Evolutionary conservation across 108 stramenopile genomes (phyloP).

Genomic region (Nannochloropsis granulata): DNA sequence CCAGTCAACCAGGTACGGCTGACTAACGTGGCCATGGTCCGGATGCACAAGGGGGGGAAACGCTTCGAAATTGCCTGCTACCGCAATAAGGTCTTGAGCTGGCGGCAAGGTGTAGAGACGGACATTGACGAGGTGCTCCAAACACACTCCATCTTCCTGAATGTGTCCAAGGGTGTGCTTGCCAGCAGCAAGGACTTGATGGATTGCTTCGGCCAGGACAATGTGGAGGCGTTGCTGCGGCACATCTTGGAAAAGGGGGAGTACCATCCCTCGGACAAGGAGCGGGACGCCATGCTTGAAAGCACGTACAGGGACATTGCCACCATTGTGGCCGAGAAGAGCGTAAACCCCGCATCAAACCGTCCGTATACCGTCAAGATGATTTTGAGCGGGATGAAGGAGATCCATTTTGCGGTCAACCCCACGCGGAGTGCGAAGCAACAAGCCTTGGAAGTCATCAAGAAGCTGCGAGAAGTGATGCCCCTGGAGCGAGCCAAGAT

Average conservation of each 20-base stretch:
- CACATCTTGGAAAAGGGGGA: constrained; percentile 67
- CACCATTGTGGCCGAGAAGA: constrained; percentile 74
- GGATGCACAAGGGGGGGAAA: constrained; percentile 61
- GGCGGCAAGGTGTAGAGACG: constrained; percentile 83
- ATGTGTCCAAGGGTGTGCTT: constrained; percentile 87
- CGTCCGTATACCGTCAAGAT: constrained; percentile 53
- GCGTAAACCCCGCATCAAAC: constrained; percentile 64
- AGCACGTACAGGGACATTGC: constrained; percentile 65
- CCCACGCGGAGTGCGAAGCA: constrained; percentile 66
- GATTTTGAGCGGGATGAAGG: constrained; percentile 48
- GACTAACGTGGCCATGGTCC: constrained; percentile 92
- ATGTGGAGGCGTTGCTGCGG: constrained; percentile 57
- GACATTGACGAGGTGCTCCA: constrained; percentile 96
- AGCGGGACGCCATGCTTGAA: constrained; percentile 58
- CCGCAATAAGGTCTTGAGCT: constrained; percentile 91
- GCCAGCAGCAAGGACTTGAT: constrained; percentile 63
- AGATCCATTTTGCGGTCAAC: constrained; percentile 70
- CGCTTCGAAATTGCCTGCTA: constrained; percentile 99
- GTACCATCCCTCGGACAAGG: constrained; percentile 61
- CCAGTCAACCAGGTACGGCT: constrained; percentile 60
- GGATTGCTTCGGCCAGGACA: constrained; percentile 66
- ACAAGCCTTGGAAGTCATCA: constrained; percentile 89
- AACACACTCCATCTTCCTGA: constrained; percentile 82
- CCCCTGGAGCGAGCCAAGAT: constrained; percentile 88
- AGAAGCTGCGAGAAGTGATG: constrained; percentile 59